Evolutionary conservation across 2,329 filamentous ascomycete genomes (phyloP), one percentile per base, ranked within the genome.

Genomic region (Orbilia blumenaviensis): DNA sequence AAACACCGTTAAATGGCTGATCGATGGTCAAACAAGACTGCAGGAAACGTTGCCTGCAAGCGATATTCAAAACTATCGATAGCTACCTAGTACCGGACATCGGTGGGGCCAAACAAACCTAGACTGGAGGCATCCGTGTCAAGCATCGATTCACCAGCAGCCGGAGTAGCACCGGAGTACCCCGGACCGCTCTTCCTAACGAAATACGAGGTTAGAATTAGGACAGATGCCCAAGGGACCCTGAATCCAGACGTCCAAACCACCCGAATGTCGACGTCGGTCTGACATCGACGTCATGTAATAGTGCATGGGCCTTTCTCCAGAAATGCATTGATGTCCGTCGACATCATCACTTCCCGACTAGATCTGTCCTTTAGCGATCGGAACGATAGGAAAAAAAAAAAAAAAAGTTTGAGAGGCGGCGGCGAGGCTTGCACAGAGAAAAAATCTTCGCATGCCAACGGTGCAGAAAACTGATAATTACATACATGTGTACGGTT

Each of bases 151-250:
- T 32, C 16, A 34, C 1, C 9, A 32, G 48, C 18, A 32, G 27
- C 48, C 4, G 21, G 48, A 54, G 48, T 1, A 21, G 29, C 50
- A n/a, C 48, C 4, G 21, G 48, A 54, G 48, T 1, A 21, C 50
- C 50, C 27, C 29, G 50, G 27, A n/a, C 29, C 52, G 6, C 38
- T 5, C 32, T 25, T 56, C 52, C 52, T 38, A 16, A n/a, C 16
- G 18, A 23, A 56, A 56, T 56, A 56, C 52, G 52, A 56, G 52
- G 29, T 56, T 32, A n/a, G n/a, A n/a, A n/a, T n/a, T n/a, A n/a
- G n/a, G n/a, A n/a, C n/a, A n/a, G 32, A 46, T 10, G 10, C 10
- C 10, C 29, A 34, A 3, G 16, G 52, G 32, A 25, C 52, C 48
- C 48, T 54, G 29, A 54, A n/a, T n/a, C n/a, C n/a, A n/a, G 7